phyloP scores from a whole-genome alignment of 2,329 filamentous ascomycete genomes.

The Diatrype stigma region DNA sequence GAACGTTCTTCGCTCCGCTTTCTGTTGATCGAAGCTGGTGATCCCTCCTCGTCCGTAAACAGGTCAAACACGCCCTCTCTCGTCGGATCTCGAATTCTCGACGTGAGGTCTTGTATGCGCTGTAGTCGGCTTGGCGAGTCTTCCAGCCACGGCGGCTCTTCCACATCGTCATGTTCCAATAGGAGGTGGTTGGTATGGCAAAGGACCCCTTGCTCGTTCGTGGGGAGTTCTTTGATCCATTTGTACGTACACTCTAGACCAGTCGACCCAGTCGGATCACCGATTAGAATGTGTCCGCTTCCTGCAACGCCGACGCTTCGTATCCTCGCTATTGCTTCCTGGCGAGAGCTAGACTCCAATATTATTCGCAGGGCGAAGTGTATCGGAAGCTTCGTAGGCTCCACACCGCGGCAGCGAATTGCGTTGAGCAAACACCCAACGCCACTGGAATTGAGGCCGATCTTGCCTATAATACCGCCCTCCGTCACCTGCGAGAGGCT shows the following conservation, averaged over 20 bases:
- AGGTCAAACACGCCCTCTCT: constrained; percentile 15
- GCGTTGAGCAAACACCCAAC: constrained; percentile 61
- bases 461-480: constrained; percentile 60
- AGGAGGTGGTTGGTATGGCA: constrained; percentile 43
- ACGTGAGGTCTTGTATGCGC: constrained; percentile 22
- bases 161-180: constrained; percentile 22
- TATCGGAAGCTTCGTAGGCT: constrained; percentile 49
- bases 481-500: constrained; percentile 54
- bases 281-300: constrained; percentile 47
- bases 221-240: constrained; percentile 24
- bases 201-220: constrained; percentile 27
- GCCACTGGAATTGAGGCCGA: constrained; percentile 56
- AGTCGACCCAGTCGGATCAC: constrained; percentile 36
- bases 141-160: constrained; percentile 26
- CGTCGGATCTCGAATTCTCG: constrained; percentile 6
- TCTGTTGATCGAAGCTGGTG: constrained; percentile 26
- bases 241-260: constrained; percentile 41
- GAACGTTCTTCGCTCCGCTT: constrained; percentile 14
- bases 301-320: constrained; percentile 42
- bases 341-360: constrained; percentile 46
- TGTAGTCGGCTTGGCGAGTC: constrained; percentile 24
- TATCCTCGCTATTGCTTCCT: constrained; percentile 41
- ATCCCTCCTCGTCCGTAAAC: constrained; percentile 25
- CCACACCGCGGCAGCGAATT: constrained; percentile 53
- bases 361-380: constrained; percentile 55